These are phyloP conservation scores for Senna tora DNA, from an alignment of 306 rosid genomes.

Conservation along the genomic window DNA sequence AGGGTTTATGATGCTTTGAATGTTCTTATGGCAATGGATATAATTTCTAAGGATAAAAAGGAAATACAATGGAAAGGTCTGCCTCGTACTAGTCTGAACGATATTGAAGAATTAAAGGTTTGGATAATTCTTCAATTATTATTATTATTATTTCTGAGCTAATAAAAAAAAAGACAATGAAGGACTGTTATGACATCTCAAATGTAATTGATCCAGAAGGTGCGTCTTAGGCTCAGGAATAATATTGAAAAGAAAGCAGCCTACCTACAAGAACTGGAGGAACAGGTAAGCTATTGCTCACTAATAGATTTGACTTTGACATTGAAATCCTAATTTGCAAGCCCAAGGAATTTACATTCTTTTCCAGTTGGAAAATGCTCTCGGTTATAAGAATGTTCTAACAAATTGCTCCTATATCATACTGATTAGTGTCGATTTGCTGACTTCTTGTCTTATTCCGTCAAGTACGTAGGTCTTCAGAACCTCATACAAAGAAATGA, in stretches of 20 bases:
- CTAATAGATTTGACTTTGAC: conserved; percentile 25
- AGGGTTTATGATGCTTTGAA: conserved; percentile 98
- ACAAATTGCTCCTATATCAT: not conserved
- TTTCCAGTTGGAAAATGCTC: conserved; percentile 25
- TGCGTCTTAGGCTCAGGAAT: conserved; percentile 71
- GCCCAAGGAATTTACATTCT: conserved; percentile 12
- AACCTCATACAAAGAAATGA: conserved; percentile 86
- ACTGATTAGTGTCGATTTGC: conserved; percentile 31
- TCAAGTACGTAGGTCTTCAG: conserved; percentile 87
- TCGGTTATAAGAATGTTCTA: conserved; percentile 14
- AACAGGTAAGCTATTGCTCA: conserved; percentile 62
- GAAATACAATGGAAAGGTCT: conserved; percentile 99
- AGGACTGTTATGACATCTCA: conserved; percentile 32
- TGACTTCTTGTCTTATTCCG: conserved; percentile 45
- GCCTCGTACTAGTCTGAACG: conserved; percentile 85
- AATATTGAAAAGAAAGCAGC: conserved; percentile 91
- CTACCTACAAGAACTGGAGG: conserved; percentile 93
- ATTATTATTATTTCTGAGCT: not conserved
- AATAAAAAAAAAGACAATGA: conserved; percentile 15
- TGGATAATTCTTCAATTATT: conserved; percentile 21
- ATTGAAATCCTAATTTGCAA: conserved; percentile 18
- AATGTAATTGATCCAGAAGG: conserved; percentile 62
- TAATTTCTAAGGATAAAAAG: conserved; percentile 95
- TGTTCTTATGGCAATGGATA: conserved; percentile 99
- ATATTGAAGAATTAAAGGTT: conserved; percentile 94